phyloP scores from a whole-genome alignment of 768 basidiomycete species.

The Russula brevipes region DNA sequence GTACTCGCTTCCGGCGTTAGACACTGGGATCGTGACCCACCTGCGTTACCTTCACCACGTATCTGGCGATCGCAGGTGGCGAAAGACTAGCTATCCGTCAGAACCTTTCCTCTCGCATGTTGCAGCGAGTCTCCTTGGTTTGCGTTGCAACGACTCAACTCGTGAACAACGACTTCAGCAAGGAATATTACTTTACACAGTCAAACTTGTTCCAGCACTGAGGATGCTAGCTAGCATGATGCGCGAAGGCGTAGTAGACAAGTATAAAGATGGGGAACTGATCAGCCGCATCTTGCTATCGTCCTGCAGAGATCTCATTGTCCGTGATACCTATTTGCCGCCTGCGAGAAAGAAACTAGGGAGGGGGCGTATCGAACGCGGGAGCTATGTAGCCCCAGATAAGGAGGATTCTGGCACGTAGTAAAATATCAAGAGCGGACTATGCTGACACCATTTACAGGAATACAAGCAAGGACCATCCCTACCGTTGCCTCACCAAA shows the following conservation, averaged over 20 bases:
- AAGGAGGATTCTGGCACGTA: background rate
- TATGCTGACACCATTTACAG: background rate
- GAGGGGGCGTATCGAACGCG: too few relatives aligned
- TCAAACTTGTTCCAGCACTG: slow-evolving; percentile 5
- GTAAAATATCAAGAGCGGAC: background rate
- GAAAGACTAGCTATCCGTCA: background rate
- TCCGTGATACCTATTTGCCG: background rate
- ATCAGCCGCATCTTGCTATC: background rate
- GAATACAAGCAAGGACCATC: background rate
- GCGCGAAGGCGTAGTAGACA: background rate
- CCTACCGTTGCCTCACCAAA: background rate
- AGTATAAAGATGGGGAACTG: background rate
- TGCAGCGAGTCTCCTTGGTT: background rate
- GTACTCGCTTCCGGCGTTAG: background rate
- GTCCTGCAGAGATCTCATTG: background rate
- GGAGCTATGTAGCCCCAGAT: background rate
- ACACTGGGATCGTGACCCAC: background rate
- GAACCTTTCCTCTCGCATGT: background rate
- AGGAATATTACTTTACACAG: background rate
- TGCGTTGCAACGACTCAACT: background rate
- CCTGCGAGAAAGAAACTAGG: background rate
- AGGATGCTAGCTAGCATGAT: background rate
- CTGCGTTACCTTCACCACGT: background rate
- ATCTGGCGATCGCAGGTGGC: background rate
- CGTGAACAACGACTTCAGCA: background rate